These are phyloP conservation scores for Calonectria pauciramosa DNA, from an alignment of 2,329 filamentous ascomycete species.

Conservation along the genomic window DNA sequence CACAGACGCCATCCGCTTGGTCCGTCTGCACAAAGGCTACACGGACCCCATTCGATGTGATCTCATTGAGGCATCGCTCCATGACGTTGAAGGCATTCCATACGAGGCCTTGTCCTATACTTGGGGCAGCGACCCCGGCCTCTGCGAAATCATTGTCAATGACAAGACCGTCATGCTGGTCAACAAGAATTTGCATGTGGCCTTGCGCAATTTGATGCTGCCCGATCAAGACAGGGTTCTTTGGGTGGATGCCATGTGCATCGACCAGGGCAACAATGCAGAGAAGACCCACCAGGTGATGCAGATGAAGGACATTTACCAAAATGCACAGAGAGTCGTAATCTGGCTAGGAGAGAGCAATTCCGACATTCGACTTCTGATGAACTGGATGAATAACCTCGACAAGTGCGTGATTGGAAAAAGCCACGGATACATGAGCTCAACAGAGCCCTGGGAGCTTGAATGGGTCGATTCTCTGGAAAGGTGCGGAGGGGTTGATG, in stretches of 20 bases:
- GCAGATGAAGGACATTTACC: not conserved
- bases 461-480: not conserved
- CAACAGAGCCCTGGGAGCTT: not conserved
- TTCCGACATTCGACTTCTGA: not conserved
- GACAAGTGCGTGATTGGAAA: not conserved
- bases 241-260: not conserved
- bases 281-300: not conserved
- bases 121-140: not conserved
- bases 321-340: not conserved
- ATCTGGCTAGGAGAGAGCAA: not conserved
- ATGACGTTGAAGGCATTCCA: not conserved
- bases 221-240: not conserved
- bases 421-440: not conserved
- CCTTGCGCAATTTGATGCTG: not conserved
- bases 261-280: not conserved
- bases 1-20: not conserved
- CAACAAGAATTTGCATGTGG: not conserved
- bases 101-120: not conserved
- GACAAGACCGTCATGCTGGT: not conserved
- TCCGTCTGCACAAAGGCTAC: not conserved
- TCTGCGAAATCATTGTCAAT: not conserved
- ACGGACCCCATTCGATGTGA: not conserved
- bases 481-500: not conserved
- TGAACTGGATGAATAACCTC: not conserved
- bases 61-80: not conserved